These are phyloP conservation scores for Ganoderma leucocontextum DNA, from an alignment of 1,284 basidiomycete species.

Conservation along the genomic window DNA sequence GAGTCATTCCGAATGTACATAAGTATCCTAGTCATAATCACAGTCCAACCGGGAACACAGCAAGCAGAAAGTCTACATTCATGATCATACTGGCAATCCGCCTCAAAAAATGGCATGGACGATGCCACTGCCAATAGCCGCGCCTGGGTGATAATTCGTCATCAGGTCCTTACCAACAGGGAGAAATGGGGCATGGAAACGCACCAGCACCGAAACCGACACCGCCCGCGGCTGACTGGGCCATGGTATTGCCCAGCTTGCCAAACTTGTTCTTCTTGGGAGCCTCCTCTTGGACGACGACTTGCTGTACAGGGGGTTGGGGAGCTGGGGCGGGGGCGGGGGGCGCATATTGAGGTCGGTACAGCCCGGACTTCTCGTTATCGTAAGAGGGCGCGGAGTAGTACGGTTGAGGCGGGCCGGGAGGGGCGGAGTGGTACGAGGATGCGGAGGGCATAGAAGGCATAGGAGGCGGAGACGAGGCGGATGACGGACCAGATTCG, in stretches of 20 bases:
- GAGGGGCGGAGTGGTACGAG: conserved; percentile 24
- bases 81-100: neutral
- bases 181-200: conserved; percentile 10
- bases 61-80: neutral
- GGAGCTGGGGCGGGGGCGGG: conserved; percentile 44
- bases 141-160: conserved; percentile 39
- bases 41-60: neutral
- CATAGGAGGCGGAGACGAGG: conserved; percentile 30
- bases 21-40: neutral
- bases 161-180: conserved; percentile 11
- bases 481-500: conserved; percentile 25
- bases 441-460: conserved; percentile 25
- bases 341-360: conserved; percentile 47
- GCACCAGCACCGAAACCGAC: conserved; percentile 73
- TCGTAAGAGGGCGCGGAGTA: conserved; percentile 15
- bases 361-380: conserved; percentile 45
- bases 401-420: conserved; percentile 26
- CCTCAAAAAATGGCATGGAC: conserved; percentile 51
- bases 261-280: conserved; percentile 70
- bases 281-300: conserved; percentile 42
- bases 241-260: conserved; percentile 66
- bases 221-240: conserved; percentile 73
- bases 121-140: conserved; percentile 50
- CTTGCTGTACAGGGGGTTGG: conserved; percentile 3
- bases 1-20: neutral